Percentiles rank a stretch among this genome's conserved stretches.
phyloP scores from a whole-genome alignment of 805 yeast species.

The Helenozyma rhizophorensis region DNA sequence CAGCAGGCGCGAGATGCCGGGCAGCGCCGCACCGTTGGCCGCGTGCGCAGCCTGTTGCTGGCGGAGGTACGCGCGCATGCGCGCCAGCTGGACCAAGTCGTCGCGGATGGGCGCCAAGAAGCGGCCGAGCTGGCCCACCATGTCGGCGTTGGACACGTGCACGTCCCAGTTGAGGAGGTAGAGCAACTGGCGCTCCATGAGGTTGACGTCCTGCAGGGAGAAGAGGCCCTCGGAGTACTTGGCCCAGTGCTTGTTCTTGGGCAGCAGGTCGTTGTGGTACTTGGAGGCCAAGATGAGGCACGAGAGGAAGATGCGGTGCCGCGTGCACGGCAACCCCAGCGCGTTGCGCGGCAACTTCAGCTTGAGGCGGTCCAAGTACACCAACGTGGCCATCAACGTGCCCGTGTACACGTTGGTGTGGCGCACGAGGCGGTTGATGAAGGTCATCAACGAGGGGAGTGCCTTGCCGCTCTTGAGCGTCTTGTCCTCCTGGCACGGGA shows the following conservation, averaged over 20 bases:
- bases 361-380: slow-evolving; percentile 60
- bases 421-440: slow-evolving; percentile 66
- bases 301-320: slow-evolving; percentile 73
- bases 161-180: slow-evolving; percentile 70
- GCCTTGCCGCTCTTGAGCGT: slow-evolving; percentile 29
- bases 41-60: slow-evolving; percentile 21
- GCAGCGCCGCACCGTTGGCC: slow-evolving; percentile 3
- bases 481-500: slow-evolving; percentile 53
- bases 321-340: slow-evolving; percentile 73
- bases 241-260: slow-evolving; percentile 78
- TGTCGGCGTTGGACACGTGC: slow-evolving; percentile 42
- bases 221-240: slow-evolving; percentile 73
- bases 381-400: slow-evolving; percentile 67
- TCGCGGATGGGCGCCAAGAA: slow-evolving; percentile 51
- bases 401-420: slow-evolving; percentile 80
- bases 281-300: slow-evolving; percentile 71
- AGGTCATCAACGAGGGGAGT: slow-evolving; percentile 69
- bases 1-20: slow-evolving; percentile 13
- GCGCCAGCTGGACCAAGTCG: slow-evolving; percentile 29
- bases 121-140: slow-evolving; percentile 35
- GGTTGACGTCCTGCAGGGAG: slow-evolving; percentile 61
- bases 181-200: slow-evolving; percentile 76
- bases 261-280: slow-evolving; percentile 73
- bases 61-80: slow-evolving; percentile 28
- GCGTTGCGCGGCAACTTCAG: slow-evolving; percentile 64